phyloP scores from a whole-genome alignment of 2,329 filamentous ascomycete species.

The Tolypocladium amazonense region DNA sequence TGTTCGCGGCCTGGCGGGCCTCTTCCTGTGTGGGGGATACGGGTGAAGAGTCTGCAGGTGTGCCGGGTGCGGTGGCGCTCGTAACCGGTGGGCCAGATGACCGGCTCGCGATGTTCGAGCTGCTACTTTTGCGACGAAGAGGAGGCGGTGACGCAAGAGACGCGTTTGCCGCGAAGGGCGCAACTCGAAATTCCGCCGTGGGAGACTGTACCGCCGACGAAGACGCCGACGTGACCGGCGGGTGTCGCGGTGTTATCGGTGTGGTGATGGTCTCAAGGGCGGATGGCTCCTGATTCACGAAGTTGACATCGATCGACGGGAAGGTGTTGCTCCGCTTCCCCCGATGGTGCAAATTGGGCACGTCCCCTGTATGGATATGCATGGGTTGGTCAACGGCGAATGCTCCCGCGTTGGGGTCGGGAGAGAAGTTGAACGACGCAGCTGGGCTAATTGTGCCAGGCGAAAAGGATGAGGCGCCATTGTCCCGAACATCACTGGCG shows the following conservation, averaged over 20 bases:
- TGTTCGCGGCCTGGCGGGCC: conserved; percentile 68
- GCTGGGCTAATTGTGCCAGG: conserved; percentile 63
- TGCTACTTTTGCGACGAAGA: conserved; percentile 22
- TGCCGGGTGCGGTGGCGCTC: conserved; percentile 9
- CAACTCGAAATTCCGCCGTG: conserved; percentile 31
- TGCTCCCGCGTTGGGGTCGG: conserved; percentile 57
- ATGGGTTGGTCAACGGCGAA: conserved; percentile 39
- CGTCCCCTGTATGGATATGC: conserved; percentile 20
- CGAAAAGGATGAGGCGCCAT: conserved; percentile 52
- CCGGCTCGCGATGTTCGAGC: conserved; percentile 20
- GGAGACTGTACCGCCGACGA: conserved; percentile 44
- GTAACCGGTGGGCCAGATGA: conserved; percentile 11
- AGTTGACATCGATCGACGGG: conserved; percentile 58
- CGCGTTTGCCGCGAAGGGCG: conserved; percentile 33
- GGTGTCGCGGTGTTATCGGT: conserved; percentile 39
- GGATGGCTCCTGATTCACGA: conserved; percentile 28
- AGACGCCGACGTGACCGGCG: conserved; percentile 32
- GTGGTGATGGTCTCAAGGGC: conserved; percentile 18
- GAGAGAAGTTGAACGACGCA: conserved; percentile 64
- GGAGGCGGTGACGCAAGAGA: conserved; percentile 27
- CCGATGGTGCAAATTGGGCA: conserved; percentile 57
- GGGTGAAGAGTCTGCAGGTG: conserved; percentile 41
- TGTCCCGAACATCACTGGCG: conserved; percentile 18
- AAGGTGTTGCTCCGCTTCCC: conserved; percentile 69
- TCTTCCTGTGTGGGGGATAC: conserved; percentile 74